Base-by-base conservation (phyloP, 352 stramenopile species). In the Poterioochromonas sp. region DNA sequence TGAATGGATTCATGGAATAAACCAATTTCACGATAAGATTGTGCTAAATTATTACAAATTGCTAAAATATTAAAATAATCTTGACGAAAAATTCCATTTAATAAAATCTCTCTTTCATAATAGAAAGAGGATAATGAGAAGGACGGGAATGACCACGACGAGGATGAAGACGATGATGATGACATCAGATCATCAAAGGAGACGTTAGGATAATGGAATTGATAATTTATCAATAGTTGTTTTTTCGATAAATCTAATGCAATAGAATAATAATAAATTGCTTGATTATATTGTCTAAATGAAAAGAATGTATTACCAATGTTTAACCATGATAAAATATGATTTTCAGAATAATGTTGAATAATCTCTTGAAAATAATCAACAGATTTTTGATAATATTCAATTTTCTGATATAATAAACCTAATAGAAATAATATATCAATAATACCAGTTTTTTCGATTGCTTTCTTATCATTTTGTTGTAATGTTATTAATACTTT, bases 221-320 rank as follows among this genome's bases (percentile, higher is more conserved):
- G n/a, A n/a, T n/a, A 53, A 22, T 22, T 11, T 22, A 11, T 53
- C 11, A 20, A 22, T 53, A 20, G 44, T 53, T 53, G 22, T 43
- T 43, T 43, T 69, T 63, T n/a, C 29, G 60, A 43, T 43, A 40
- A 12, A 43, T 40, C 32, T 69, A 69, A 43, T 11, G 60, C 35
- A 26, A 1, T 8, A 32, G 8, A 1, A 69, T 69, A 69, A 40
- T 15, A 39, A 26, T 32, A 26, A 44, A 3, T 15, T 44, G 60
- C 60, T 43, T 44, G 3, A 69, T 15, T 5, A 69, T 43, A 43
- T 43, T 43, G 3, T 32, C 32, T 15, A 44, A 44, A 20, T 44
- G 1, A 26, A 69, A 69, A 69, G n/a, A 43, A 69, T 26, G 8
- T 5, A 69, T 69, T 69, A 29, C 60, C 60, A 69, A 69, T 63